Base-by-base conservation (phyloP, 768 basidiomycete species). In the Trametes sanguinea region DNA sequence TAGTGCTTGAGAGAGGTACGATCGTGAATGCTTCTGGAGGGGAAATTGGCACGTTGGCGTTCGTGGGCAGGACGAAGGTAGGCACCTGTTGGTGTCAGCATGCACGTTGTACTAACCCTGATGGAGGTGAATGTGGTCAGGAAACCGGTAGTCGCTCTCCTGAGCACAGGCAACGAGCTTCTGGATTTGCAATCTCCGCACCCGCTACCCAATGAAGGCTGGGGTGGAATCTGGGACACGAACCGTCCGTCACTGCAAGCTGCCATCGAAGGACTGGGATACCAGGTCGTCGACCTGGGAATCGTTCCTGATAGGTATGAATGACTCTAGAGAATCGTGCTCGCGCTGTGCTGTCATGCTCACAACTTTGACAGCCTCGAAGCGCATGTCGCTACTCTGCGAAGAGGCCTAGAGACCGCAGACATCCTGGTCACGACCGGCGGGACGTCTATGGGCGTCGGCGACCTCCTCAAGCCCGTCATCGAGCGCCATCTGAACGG, bases 391-490 rank as follows among this genome's bases (percentile, higher is more conserved):
- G 71, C 72, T 9, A 83, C 83, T 2, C 80, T 96, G 51, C 68
- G 73, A 61, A 74, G 72, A 33, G 92, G 87, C 0, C 76, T 90
- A 6, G 76, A 81, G 40, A 68, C 72, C 17, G 89, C 91, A 0
- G 94, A 95, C 69, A 73, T 96, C 7, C 71, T 96, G 13, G 75
- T 95, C 10, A 90, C 91, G 0, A 96, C 94, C 1, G 94, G 94
- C 10, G 94, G 94, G 4, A 94, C 94, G 4, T 93, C 91, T 2
- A 95, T 95, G 94, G 94, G 94, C 0, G 83, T 93, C 2, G 86
- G 85, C 0, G 94, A 95, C 72, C 80, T 95, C 22, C 75, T 96
- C 43, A 95, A 95, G 73, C 94, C 94, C 1, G 84, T 94, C 60
- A 88, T 96, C 58, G 94, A 96, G 73, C 84, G 86, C 14, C 81